Evolutionary conservation across 441 rosid species (phyloP), one percentile per base, ranked within the genome.

Genomic region (Erodium moschatum): DNA sequence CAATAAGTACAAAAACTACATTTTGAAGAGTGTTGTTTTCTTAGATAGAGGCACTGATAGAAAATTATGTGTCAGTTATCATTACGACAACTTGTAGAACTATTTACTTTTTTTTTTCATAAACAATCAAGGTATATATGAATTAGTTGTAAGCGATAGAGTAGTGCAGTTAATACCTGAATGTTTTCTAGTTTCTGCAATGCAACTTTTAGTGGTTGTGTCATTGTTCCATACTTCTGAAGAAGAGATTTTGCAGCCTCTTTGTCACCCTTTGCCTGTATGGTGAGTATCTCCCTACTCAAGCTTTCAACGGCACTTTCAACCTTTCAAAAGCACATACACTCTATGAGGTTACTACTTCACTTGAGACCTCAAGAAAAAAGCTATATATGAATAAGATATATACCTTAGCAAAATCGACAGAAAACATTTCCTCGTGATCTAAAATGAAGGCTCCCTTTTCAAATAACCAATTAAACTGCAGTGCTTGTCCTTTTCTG

Each of bases 401-500:
- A 63, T 80, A 94, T 80, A 94, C 97, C 96, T 87, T 89, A 2
- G 81, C 38, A 77, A 94, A 94, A 85, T 91, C 86, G 68, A 91
- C 91, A 1, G 89, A 84, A 73, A 94, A 91, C 63, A 87, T 88
- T 42, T 79, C 87, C 75, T 91, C 89, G 13, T 84, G 40, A 70
- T 85, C 82, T 78, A 85, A 78, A 65, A 85, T 71, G 70, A 91
- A 82, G 67, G 92, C 98, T 79, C 79, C 90, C 73, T 89, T 93
- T 80, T 91, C 93, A 68, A 84, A 87, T 72, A 94, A 78, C 91
- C 89, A 91, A 84, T 93, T 93, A 81, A 93, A 93, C 70, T 89
- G 96, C 82, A 93, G 56, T 18, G 96, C 93, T 81, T 88, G 96
- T 72, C 97, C 96, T 86, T 89, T 91, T 18, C 96, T 93, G 84